phyloP scores from a whole-genome alignment of 108 stramenopile genomes.

The Fragilaria crotonensis region DNA sequence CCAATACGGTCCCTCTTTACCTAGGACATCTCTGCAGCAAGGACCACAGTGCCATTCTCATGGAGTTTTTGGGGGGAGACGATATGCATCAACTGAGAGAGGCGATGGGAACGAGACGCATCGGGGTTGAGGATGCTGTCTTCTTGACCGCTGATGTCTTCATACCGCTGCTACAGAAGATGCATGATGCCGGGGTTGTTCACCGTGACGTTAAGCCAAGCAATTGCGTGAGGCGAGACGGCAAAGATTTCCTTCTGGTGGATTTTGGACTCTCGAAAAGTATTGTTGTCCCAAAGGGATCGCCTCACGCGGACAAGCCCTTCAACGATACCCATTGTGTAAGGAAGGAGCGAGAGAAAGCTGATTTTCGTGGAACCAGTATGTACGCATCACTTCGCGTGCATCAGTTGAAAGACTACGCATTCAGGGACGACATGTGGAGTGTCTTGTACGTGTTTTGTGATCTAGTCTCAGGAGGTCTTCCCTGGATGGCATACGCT shows the following conservation, averaged over 20 bases:
- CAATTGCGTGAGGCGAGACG: slow-evolving; percentile 52
- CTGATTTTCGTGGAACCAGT: slow-evolving; percentile 79
- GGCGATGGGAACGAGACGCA: slow-evolving; percentile 29
- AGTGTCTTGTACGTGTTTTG: slow-evolving; percentile 84
- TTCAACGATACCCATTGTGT: slow-evolving; percentile 24
- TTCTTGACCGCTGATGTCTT: slow-evolving; percentile 73
- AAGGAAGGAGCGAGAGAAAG: slow-evolving; percentile 54
- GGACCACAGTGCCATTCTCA: slow-evolving; percentile 58
- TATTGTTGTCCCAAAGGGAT: slow-evolving; percentile 66
- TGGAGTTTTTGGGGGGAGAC: slow-evolving; percentile 79
- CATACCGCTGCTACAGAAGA: slow-evolving; percentile 59
- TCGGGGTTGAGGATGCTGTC: slow-evolving; percentile 63
- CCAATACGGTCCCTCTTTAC: slow-evolving; percentile 57
- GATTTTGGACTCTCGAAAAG: slow-evolving; percentile 84
- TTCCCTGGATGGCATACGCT: slow-evolving; percentile 85
- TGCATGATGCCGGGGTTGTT: slow-evolving; percentile 75
- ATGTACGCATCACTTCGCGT: slow-evolving; percentile 82
- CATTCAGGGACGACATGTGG: slow-evolving; percentile 80
- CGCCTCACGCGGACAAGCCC: slow-evolving; percentile 36
- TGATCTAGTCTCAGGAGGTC: slow-evolving; percentile 73
- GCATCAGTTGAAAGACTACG: slow-evolving; percentile 75
- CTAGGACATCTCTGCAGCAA: slow-evolving; percentile 50
- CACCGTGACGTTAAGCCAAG: slow-evolving; percentile 85
- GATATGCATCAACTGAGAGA: slow-evolving; percentile 79
- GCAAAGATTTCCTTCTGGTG: slow-evolving; percentile 50